phyloP scores from a whole-genome alignment of 805 yeast genomes.

The Ogataea methylovora region DNA sequence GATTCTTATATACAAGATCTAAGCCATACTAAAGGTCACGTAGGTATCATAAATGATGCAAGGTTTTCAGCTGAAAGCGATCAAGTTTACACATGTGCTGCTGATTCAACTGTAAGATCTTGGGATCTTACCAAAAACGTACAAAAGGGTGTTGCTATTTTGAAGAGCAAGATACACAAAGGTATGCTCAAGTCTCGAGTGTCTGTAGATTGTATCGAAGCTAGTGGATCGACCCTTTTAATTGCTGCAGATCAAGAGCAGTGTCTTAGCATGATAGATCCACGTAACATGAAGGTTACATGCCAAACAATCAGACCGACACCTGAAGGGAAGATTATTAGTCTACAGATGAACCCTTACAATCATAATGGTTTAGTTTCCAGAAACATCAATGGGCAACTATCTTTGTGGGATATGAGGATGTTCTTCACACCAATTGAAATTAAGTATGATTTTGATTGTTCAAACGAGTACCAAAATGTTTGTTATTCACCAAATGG shows the following conservation, averaged over 20 bases:
- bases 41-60: slow-evolving; percentile 15
- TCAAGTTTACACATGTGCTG: slow-evolving; percentile 11
- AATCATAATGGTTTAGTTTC: slow-evolving; percentile 1
- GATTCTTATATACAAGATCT: slow-evolving; percentile 19
- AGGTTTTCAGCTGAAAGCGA: slow-evolving; percentile 7
- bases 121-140: slow-evolving; percentile 14
- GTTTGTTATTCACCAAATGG: slow-evolving; percentile 5
- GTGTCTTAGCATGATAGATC: slow-evolving; percentile 2
- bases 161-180: slow-evolving; percentile 13
- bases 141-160: slow-evolving; percentile 7
- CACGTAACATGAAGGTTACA: background rate
- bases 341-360: background rate
- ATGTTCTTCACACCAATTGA: slow-evolving; percentile 11
- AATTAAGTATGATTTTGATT: slow-evolving; percentile 5
- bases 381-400: slow-evolving; percentile 4
- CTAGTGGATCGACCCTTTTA: too few relatives aligned
- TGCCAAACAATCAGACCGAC: background rate
- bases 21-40: slow-evolving; percentile 20
- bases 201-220: background rate
- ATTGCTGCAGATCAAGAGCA: slow-evolving; percentile 5
- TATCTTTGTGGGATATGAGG: slow-evolving; percentile 16
- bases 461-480: slow-evolving; percentile 5
- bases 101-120: slow-evolving; percentile 20
- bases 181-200: slow-evolving; percentile 3
- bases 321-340: background rate